A percentile compares a stretch with the other conserved stretches of the same genome.
Conservation (phyloP, 306 rosid genomes). For the Oxytropis ochrocephala region DNA sequence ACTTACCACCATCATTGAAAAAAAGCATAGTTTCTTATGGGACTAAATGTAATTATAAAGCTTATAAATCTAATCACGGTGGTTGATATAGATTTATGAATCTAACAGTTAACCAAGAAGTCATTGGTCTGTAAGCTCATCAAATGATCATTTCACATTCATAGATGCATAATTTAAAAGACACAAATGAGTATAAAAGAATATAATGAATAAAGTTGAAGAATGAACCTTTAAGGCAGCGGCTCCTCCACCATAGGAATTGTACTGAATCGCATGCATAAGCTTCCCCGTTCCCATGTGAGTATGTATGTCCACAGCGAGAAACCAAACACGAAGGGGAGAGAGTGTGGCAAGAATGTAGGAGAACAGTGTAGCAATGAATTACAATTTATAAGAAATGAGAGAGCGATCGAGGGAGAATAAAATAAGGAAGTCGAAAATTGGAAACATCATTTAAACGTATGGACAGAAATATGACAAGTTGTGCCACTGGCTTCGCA, state of each 20-base stretch:
- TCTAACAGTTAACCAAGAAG: not conserved
- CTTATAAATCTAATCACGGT: too few species aligned
- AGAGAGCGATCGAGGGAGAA: not conserved
- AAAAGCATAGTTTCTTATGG: too few species aligned
- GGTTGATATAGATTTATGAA: too few species aligned
- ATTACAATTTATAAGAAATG: not conserved
- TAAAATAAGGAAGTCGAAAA: not conserved
- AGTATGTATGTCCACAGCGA: not conserved
- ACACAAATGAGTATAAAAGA: not conserved
- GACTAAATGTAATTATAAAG: too few species aligned
- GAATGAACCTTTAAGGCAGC: constrained; percentile 43
- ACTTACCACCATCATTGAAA: too few species aligned
- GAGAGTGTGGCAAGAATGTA: too few species aligned
- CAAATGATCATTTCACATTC: not conserved
- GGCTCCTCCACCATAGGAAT: constrained; percentile 62
- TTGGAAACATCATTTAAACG: not conserved
- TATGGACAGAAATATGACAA: not conserved
- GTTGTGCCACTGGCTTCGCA: not conserved
- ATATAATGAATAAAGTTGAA: not conserved
- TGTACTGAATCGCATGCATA: constrained; percentile 64
- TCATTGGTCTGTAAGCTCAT: not conserved
- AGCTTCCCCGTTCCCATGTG: constrained; percentile 30
- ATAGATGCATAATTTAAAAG: not conserved
- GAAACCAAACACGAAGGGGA: too few species aligned
- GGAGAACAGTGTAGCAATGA: too few species aligned